A percentile compares a stretch with the other conserved stretches of the same genome.
Evolutionary conservation across 129 eudicot genomes (phyloP).

Genomic region (Chrysanthemum makinoi): DNA sequence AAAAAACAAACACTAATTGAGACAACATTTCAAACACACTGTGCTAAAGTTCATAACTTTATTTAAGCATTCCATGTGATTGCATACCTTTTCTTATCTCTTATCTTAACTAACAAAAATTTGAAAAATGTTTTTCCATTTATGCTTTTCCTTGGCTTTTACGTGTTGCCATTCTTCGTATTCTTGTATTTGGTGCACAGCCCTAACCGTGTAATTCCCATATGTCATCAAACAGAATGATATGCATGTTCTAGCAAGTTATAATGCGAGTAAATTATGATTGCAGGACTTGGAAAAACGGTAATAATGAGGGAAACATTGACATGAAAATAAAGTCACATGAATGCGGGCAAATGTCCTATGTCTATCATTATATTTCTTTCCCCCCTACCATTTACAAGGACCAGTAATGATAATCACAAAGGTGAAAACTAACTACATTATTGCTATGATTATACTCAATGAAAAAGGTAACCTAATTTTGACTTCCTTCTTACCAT

Average conservation of each 20-base stretch:
- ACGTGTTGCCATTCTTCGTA: not conserved
- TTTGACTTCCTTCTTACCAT: constrained; percentile 10
- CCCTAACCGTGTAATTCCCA: not conserved
- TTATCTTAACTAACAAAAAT: constrained; percentile 21
- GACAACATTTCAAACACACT: constrained; percentile 25
- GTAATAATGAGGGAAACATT: constrained; percentile 28
- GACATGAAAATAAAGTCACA: constrained; percentile 22
- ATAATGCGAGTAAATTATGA: not conserved
- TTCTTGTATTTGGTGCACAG: not conserved
- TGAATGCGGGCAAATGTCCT: constrained; percentile 29
- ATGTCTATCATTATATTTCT: constrained; percentile 18
- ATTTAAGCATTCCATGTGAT: constrained; percentile 37
- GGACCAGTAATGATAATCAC: constrained; percentile 3
- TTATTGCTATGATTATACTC: constrained; percentile 5
- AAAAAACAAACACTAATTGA: constrained; percentile 26
- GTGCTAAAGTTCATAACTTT: constrained; percentile 30
- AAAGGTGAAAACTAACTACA: constrained; percentile 10
- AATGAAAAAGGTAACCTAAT: not conserved
- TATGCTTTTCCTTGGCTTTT: constrained; percentile 2
- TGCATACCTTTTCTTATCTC: constrained; percentile 15
- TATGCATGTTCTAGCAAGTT: not conserved
- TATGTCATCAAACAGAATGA: not conserved
- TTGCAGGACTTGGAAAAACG: constrained; percentile 21
- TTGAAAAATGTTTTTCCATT: not conserved
- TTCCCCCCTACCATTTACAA: constrained; percentile 13